A percentile compares a stretch with the other conserved stretches of the same genome.
Evolutionary conservation across 257 asterid genomes (phyloP).

Genomic region (Scutellaria barbata): DNA sequence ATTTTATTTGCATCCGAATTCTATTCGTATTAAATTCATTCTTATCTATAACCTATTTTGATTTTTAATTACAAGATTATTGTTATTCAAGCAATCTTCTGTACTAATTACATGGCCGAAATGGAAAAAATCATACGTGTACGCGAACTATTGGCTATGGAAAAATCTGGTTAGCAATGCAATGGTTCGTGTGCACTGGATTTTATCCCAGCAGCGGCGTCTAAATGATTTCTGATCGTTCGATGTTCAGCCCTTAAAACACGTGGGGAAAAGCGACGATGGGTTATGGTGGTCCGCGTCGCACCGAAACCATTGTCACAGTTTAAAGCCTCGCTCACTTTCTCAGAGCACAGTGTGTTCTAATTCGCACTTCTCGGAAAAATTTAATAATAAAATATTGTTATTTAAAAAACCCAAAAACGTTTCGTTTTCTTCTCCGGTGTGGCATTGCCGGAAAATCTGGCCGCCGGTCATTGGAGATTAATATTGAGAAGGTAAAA

Average conservation of each 20-base stretch:
- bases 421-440: conserved; percentile 42
- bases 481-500: conserved; percentile 36
- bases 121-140: not conserved
- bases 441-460: conserved; percentile 39
- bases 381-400: conserved; percentile 19
- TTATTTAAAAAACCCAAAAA: conserved; percentile 14
- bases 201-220: not conserved
- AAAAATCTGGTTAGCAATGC: not conserved
- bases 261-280: conserved; percentile 32
- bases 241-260: conserved; percentile 8
- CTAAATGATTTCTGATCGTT: conserved; percentile 16
- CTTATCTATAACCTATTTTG: conserved; percentile 4
- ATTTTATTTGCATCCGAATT: too few species aligned
- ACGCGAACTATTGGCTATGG: not conserved
- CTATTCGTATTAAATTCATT: not conserved
- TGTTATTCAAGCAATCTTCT: not conserved
- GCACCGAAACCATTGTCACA: conserved; percentile 40
- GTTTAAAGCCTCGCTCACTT: conserved; percentile 44
- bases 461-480: conserved; percentile 23
- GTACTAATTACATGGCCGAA: not conserved
- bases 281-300: conserved; percentile 39
- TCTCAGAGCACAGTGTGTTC: conserved; percentile 31
- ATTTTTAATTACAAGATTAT: not conserved
- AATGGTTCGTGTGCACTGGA: conserved; percentile 22
- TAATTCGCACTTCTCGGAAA: conserved; percentile 31